Evolutionary conservation across 768 basidiomycete species (phyloP).

Genomic region (Candolleomyces aberdarensis): DNA sequence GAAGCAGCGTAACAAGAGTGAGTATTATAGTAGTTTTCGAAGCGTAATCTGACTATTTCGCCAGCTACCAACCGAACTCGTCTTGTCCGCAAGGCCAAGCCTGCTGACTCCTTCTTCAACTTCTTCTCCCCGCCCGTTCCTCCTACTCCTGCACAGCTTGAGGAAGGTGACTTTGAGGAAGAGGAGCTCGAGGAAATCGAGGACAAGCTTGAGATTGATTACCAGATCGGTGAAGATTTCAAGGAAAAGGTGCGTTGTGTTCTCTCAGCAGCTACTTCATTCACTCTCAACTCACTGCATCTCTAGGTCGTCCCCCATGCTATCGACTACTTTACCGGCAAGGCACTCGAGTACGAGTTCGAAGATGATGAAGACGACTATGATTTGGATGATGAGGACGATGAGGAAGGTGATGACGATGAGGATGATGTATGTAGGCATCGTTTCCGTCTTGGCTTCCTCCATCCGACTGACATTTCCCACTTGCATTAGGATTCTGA

Average conservation of each 20-base stretch:
- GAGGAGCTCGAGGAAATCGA: conserved; percentile 90
- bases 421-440: conserved; percentile 43
- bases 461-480: conserved; percentile 2
- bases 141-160: conserved; percentile 64
- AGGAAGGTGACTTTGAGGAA: conserved; percentile 71
- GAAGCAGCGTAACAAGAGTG: conserved; percentile 99
- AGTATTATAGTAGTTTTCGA: conserved; percentile 20
- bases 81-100: conserved; percentile 80
- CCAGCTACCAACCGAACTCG: conserved; percentile 83
- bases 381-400: conserved; percentile 57
- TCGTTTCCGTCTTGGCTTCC: conserved; percentile 4
- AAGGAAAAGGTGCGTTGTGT: conserved; percentile 75
- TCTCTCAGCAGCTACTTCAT: background rate
- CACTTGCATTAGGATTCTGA: conserved; percentile 58
- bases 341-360: conserved; percentile 83
- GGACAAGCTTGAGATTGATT: conserved; percentile 92
- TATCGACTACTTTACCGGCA: conserved; percentile 96
- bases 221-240: conserved; percentile 97
- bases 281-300: background rate
- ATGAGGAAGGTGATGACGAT: conserved; percentile 49
- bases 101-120: conserved; percentile 97
- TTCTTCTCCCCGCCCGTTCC: conserved; percentile 87
- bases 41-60: background rate
- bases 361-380: conserved; percentile 57
- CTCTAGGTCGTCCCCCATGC: conserved; percentile 88